These are phyloP conservation scores for Letharia columbiana DNA, from an alignment of 495 filamentous ascomycete species.

Conservation along the genomic window DNA sequence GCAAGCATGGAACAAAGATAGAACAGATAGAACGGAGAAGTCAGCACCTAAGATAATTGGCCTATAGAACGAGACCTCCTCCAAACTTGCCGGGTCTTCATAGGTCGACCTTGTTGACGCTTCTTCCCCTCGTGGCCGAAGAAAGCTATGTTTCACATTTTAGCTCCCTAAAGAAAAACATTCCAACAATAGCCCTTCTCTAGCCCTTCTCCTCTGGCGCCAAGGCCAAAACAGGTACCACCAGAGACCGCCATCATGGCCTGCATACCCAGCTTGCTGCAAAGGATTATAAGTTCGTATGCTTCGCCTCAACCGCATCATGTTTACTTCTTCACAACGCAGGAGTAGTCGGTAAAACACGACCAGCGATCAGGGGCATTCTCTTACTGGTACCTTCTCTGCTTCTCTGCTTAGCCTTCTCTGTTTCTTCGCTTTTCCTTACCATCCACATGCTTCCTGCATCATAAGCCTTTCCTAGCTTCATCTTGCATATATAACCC, in stretches of 20 bases:
- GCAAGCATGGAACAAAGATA: conserved; percentile 10
- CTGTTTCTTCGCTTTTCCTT: conserved; percentile 13
- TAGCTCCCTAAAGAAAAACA: background rate
- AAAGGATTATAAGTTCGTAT: conserved; percentile 19
- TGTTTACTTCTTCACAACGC: conserved; percentile 18
- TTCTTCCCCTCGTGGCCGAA: background rate
- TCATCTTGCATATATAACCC: conserved; percentile 19
- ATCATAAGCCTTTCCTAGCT: conserved; percentile 10
- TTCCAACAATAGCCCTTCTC: conserved; percentile 6
- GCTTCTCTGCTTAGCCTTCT: conserved; percentile 18
- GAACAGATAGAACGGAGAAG: background rate
- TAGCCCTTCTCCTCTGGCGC: conserved; percentile 8
- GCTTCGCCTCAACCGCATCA: conserved; percentile 21
- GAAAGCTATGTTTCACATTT: conserved; percentile 17
- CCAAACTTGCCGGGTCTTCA: background rate
- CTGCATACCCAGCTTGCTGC: conserved; percentile 5
- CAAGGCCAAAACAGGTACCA: conserved; percentile 17
- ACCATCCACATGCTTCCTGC: conserved; percentile 16
- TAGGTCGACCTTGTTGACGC: conserved; percentile 10
- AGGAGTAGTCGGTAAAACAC: conserved; percentile 16
- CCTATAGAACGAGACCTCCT: conserved; percentile 11
- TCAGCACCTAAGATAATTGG: conserved; percentile 14
- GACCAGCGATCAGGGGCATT: background rate
- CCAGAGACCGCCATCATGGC: conserved; percentile 9
- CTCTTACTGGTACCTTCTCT: conserved; percentile 6